Evolutionary conservation across 2,329 filamentous ascomycete species (phyloP).

Genomic region (Colletotrichum melonis): DNA sequence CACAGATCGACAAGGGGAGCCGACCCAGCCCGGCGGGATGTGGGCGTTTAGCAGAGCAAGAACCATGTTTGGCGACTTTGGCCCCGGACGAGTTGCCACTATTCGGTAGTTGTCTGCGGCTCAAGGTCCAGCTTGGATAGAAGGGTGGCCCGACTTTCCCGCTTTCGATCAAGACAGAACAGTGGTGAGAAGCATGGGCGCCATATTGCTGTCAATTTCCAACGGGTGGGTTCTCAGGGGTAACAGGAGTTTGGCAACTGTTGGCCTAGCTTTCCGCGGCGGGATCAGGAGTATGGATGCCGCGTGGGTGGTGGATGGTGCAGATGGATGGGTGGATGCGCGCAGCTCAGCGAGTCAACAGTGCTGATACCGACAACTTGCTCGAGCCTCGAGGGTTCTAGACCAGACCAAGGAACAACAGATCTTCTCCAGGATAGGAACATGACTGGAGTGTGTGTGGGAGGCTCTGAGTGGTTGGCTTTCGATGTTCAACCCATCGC

Average conservation of each 20-base stretch:
- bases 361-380: background rate
- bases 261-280: background rate
- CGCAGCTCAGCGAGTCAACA: background rate
- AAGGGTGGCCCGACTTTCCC: background rate
- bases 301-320: constrained; percentile 8
- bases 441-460: background rate
- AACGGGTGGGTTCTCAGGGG: constrained; percentile 16
- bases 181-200: constrained; percentile 11
- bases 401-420: constrained; percentile 7
- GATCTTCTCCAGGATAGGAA: constrained; percentile 17
- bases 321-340: background rate
- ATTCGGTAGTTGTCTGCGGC: constrained; percentile 25
- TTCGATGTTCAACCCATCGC: background rate
- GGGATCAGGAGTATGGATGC: constrained; percentile 7
- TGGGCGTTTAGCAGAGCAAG: constrained; percentile 16
- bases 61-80: background rate
- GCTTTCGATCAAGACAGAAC: constrained; percentile 14
- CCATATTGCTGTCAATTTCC: constrained; percentile 25
- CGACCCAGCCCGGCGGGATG: constrained; percentile 17
- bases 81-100: constrained; percentile 11
- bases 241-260: background rate
- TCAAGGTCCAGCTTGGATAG: constrained; percentile 3
- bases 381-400: constrained; percentile 2
- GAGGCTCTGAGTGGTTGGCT: background rate
- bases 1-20: constrained; percentile 5